These are phyloP conservation scores for Fusarium dlaminii DNA, from an alignment of 2,329 filamentous ascomycete genomes.

Conservation along the genomic window DNA sequence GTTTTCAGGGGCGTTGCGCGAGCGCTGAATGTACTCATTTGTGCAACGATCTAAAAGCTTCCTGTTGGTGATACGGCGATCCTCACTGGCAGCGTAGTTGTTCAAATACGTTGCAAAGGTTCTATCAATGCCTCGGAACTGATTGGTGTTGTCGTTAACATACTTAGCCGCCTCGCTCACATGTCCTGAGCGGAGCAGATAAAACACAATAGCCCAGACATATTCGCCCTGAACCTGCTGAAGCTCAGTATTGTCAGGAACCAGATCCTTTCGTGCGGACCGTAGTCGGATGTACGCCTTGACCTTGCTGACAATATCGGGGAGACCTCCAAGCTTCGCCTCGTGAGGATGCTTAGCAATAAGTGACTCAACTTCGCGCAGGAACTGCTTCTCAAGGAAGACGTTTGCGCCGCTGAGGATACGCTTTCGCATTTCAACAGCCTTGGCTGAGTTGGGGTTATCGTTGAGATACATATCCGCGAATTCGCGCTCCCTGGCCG, in stretches of 20 bases:
- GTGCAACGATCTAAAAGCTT: slow-evolving; percentile 88
- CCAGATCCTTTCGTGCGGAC: slow-evolving; percentile 82
- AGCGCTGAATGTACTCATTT: slow-evolving; percentile 87
- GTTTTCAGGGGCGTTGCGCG: slow-evolving; percentile 84
- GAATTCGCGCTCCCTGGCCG: slow-evolving; percentile 79
- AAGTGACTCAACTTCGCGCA: slow-evolving; percentile 77
- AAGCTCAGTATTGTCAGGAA: slow-evolving; percentile 80
- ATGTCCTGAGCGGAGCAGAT: slow-evolving; percentile 85
- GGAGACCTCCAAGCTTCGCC: slow-evolving; percentile 88
- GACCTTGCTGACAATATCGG: slow-evolving; percentile 88
- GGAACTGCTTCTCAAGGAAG: slow-evolving; percentile 85
- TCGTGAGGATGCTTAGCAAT: slow-evolving; percentile 87
- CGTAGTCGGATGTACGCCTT: slow-evolving; percentile 90
- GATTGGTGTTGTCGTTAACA: slow-evolving; percentile 79
- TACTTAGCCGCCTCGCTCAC: slow-evolving; percentile 86
- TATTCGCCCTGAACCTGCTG: slow-evolving; percentile 84
- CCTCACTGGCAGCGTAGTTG: slow-evolving; percentile 79
- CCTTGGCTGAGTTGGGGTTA: slow-evolving; percentile 69
- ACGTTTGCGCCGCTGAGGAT: slow-evolving; percentile 82
- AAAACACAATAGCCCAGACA: slow-evolving; percentile 95
- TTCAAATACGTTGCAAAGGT: slow-evolving; percentile 90
- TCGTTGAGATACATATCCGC: slow-evolving; percentile 81
- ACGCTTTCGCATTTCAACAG: slow-evolving; percentile 76
- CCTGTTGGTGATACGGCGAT: slow-evolving; percentile 75
- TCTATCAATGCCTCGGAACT: slow-evolving; percentile 90